These are phyloP conservation scores for Annulohypoxylon bovei DNA, from an alignment of 495 filamentous ascomycete species.

Conservation along the genomic window DNA sequence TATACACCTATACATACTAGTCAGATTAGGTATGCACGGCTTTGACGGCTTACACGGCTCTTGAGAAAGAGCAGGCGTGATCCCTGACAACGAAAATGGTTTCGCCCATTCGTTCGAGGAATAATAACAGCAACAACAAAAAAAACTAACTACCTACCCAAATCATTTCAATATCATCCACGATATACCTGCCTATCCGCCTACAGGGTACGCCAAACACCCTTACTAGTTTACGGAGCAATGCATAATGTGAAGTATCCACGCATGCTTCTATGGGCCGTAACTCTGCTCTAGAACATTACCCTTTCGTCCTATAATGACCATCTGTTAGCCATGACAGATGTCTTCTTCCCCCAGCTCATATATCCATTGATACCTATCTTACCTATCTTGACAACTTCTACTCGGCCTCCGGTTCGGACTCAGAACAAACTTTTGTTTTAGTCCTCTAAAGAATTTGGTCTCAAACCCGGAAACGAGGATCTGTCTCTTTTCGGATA, in stretches of 20 bases:
- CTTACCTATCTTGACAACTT: not conserved
- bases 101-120: constrained; percentile 9
- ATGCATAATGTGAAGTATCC: constrained; percentile 48
- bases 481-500: constrained; percentile 45
- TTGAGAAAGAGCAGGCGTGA: constrained; percentile 7
- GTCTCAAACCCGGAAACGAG: constrained; percentile 28
- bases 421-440: constrained; percentile 35
- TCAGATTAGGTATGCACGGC: not conserved
- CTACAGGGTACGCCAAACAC: constrained; percentile 46
- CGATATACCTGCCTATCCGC: not conserved
- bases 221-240: constrained; percentile 36
- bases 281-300: constrained; percentile 28
- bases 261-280: constrained; percentile 15
- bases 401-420: constrained; percentile 28
- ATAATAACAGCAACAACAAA: constrained; percentile 29
- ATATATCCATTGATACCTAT: constrained; percentile 16
- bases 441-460: constrained; percentile 23
- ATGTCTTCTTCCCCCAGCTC: constrained; percentile 13
- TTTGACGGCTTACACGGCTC: not conserved
- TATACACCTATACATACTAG: constrained; percentile 6
- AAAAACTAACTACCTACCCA: constrained; percentile 33
- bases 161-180: constrained; percentile 12
- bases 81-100: constrained; percentile 1
- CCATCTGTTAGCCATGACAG: constrained; percentile 16
- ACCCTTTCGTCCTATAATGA: constrained; percentile 34